These are phyloP conservation scores for Fusarium humuli DNA, from an alignment of 2,329 filamentous ascomycete species.

Conservation along the genomic window DNA sequence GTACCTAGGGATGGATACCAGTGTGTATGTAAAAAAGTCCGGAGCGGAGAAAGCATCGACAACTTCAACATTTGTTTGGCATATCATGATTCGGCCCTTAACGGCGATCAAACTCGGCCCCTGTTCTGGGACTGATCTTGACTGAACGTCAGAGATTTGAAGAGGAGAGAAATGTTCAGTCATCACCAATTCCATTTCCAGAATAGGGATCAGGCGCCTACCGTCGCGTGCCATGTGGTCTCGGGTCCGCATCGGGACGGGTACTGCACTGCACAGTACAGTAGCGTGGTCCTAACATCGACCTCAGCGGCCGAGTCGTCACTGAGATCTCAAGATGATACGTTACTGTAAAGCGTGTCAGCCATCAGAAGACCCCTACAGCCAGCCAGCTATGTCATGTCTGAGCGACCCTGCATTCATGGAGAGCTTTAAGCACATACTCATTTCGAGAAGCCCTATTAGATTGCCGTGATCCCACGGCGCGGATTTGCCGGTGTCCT, in stretches of 20 bases:
- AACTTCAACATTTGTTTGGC: background rate
- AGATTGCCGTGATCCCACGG: background rate
- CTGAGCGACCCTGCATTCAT: slow-evolving; percentile 8
- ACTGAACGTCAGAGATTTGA: background rate
- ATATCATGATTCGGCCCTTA: slow-evolving; percentile 5
- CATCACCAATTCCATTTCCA: slow-evolving; percentile 5
- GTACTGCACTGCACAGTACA: slow-evolving; percentile 12
- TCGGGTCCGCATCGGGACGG: slow-evolving; percentile 20
- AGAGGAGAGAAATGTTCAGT: background rate
- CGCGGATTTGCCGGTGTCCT: slow-evolving; percentile 1
- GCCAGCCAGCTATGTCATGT: slow-evolving; percentile 30
- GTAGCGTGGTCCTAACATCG: background rate
- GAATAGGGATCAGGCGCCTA: slow-evolving; percentile 9
- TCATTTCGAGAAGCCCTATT: slow-evolving; percentile 3
- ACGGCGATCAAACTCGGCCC: slow-evolving; percentile 9
- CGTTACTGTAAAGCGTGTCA: slow-evolving; percentile 28
- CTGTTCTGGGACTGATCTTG: background rate
- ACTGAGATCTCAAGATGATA: slow-evolving; percentile 33
- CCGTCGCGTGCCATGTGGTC: slow-evolving; percentile 28
- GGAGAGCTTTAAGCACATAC: background rate
- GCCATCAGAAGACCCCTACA: slow-evolving; percentile 29
- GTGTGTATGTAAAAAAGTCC: background rate
- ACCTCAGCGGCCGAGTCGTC: slow-evolving; percentile 29
- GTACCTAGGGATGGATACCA: background rate
- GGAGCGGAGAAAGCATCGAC: slow-evolving; percentile 1